Evolutionary conservation across 345 rosid genomes (phyloP).

Genomic region (Moringa oleifera): DNA sequence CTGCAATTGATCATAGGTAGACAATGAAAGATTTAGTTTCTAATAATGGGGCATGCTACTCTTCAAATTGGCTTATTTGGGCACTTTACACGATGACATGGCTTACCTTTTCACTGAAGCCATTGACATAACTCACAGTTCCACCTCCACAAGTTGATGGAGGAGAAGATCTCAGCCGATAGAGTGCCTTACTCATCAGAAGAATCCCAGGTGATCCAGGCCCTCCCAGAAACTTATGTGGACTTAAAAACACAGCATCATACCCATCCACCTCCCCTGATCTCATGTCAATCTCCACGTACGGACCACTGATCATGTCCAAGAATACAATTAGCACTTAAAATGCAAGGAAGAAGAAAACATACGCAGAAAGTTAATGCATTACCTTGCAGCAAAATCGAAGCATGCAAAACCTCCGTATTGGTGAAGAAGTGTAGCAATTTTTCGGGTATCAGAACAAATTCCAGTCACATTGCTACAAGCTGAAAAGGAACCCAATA

Average conservation of each 20-base stretch:
- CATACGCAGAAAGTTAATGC: neutral
- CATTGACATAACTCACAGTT: slow-evolving; percentile 52
- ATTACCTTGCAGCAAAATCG: slow-evolving; percentile 57
- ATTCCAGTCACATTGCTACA: slow-evolving; percentile 59
- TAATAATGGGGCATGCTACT: too few species aligned
- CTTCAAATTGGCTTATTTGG: too few species aligned
- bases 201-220: slow-evolving; percentile 60
- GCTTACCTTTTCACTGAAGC: slow-evolving; percentile 42
- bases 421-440: slow-evolving; percentile 43
- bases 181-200: slow-evolving; percentile 42
- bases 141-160: slow-evolving; percentile 72
- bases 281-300: slow-evolving; percentile 50
- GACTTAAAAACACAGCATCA: slow-evolving; percentile 50
- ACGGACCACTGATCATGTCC: slow-evolving; percentile 30
- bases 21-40: neutral
- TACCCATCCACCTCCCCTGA: slow-evolving; percentile 47
- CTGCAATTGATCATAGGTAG: slow-evolving; percentile 22
- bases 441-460: slow-evolving; percentile 34
- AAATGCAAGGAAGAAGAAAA: neutral
- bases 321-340: neutral
- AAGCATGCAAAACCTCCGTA: slow-evolving; percentile 52
- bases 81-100: neutral
- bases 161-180: slow-evolving; percentile 35
- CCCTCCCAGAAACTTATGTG: slow-evolving; percentile 60
- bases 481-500: slow-evolving; percentile 58